A percentile compares a stretch with the other conserved stretches of the same genome.
These are phyloP conservation scores for Yamadazyma sp. DNA, from an alignment of 1,139 yeast genomes.

Conservation along the genomic window DNA sequence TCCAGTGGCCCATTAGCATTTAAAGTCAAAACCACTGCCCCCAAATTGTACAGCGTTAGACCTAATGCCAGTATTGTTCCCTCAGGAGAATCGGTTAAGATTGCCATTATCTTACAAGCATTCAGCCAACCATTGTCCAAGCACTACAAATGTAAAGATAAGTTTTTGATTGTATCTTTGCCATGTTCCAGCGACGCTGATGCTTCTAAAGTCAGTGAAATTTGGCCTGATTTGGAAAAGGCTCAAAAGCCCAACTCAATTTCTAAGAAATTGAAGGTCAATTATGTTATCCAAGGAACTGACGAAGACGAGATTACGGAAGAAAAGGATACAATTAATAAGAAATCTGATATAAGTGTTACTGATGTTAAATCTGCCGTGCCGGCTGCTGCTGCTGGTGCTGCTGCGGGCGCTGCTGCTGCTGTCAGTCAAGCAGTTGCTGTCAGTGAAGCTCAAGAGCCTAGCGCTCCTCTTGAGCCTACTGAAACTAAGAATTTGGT, in stretches of 20 bases:
- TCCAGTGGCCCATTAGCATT: constrained; percentile 69
- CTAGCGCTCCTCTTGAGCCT: constrained; percentile 10
- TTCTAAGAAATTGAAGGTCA: constrained; percentile 79
- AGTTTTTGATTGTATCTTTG: constrained; percentile 83
- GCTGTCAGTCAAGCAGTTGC: constrained; percentile 18
- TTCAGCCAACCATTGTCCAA: constrained; percentile 70
- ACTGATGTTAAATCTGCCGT: constrained; percentile 16
- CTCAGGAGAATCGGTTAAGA: constrained; percentile 72
- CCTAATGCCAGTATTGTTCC: constrained; percentile 84
- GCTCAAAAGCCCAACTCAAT: constrained; percentile 58
- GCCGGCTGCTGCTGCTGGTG: constrained; percentile 15
- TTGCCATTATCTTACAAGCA: constrained; percentile 85
- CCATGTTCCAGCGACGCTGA: constrained; percentile 68
- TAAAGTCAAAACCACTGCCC: constrained; percentile 98
- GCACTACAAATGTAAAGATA: constrained; percentile 82
- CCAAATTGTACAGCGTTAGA: constrained; percentile 91
- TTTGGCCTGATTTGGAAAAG: constrained; percentile 72
- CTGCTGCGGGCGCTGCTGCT: constrained; percentile 16
- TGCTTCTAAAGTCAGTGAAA: constrained; percentile 57
- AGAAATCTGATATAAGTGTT: constrained; percentile 11
- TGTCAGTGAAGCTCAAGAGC: constrained; percentile 17
- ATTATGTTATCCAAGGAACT: constrained; percentile 45
- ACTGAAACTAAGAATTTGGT: constrained; percentile 27
- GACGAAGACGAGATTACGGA: constrained; percentile 19
- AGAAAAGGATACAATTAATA: constrained; percentile 9